Evolutionary conservation across 768 basidiomycete genomes (phyloP).

Genomic region (Podaxis rugospora): DNA sequence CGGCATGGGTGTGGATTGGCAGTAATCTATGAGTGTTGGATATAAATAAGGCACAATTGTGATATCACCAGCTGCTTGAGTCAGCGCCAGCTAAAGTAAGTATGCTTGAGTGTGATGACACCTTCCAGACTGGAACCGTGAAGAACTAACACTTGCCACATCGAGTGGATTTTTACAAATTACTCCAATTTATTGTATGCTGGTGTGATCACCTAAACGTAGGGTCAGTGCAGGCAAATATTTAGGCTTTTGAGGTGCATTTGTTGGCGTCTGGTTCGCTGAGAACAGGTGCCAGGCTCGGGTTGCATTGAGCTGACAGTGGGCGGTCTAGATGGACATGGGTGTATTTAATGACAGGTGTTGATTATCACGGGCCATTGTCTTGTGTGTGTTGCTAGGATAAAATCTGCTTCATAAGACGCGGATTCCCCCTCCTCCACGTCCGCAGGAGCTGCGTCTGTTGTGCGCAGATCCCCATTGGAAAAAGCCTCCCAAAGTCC

Average conservation of each 20-base stretch:
- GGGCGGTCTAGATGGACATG: neutral
- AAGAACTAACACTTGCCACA: too few species aligned
- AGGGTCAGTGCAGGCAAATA: too few species aligned
- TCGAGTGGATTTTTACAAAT: too few species aligned
- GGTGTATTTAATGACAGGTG: neutral
- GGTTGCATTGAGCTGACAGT: neutral
- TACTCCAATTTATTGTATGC: too few species aligned
- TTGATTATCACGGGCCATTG: too few species aligned
- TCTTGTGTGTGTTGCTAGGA: neutral
- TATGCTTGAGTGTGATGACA: too few species aligned
- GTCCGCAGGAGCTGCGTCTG: neutral
- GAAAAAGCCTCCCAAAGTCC: neutral
- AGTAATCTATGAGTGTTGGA: neutral
- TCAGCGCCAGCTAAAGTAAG: too few species aligned
- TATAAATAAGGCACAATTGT: neutral
- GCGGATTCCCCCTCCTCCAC: neutral
- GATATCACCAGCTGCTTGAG: too few species aligned
- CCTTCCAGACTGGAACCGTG: too few species aligned
- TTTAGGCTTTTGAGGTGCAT: too few species aligned
- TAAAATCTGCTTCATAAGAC: neutral
- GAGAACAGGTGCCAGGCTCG: neutral
- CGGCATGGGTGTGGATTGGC: conserved; percentile 12
- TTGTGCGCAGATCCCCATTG: neutral
- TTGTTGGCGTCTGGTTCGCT: too few species aligned
- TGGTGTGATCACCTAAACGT: too few species aligned